These are phyloP conservation scores for Nakazawaea ambrosiae DNA, from an alignment of 805 yeast species.

Conservation along the genomic window DNA sequence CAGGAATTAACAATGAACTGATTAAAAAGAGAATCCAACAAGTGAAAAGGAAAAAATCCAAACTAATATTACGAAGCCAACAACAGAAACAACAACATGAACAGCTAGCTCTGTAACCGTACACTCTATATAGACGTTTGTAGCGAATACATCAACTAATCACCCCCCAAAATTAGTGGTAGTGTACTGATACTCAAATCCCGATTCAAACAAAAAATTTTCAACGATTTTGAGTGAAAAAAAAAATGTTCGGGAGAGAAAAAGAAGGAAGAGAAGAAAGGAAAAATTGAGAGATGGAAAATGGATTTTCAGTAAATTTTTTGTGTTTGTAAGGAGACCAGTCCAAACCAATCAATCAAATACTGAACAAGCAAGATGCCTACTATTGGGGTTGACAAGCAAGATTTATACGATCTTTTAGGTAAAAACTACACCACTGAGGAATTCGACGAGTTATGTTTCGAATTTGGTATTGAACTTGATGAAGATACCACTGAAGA, in stretches of 20 bases:
- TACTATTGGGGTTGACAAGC: constrained; percentile 91
- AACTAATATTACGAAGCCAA: background rate
- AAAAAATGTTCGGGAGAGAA: background rate
- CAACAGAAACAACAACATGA: constrained; percentile 2
- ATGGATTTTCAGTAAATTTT: too few relatives aligned
- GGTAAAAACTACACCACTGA: constrained; percentile 68
- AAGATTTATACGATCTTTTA: constrained; percentile 77
- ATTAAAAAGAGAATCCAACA: constrained; percentile 2
- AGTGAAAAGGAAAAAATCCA: constrained; percentile 4
- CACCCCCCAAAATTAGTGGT: too few relatives aligned
- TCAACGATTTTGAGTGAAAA: background rate
- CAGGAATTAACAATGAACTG: background rate
- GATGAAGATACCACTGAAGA: constrained; percentile 94
- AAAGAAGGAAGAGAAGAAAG: background rate
- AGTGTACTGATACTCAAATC: background rate
- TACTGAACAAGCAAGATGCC: constrained; percentile 78
- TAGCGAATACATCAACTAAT: too few relatives aligned
- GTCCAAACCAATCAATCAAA: too few relatives aligned
- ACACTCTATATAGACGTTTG: background rate
- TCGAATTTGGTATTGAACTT: constrained; percentile 94
- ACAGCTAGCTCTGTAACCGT: background rate
- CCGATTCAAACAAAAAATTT: too few relatives aligned
- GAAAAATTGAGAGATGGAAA: background rate
- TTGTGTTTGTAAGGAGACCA: too few relatives aligned
- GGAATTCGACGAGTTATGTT: constrained; percentile 95